Evolutionary conservation across 768 basidiomycete genomes (phyloP), one percentile per base, ranked within the genome.

Genomic region (Phaeotremella skinneri): DNA sequence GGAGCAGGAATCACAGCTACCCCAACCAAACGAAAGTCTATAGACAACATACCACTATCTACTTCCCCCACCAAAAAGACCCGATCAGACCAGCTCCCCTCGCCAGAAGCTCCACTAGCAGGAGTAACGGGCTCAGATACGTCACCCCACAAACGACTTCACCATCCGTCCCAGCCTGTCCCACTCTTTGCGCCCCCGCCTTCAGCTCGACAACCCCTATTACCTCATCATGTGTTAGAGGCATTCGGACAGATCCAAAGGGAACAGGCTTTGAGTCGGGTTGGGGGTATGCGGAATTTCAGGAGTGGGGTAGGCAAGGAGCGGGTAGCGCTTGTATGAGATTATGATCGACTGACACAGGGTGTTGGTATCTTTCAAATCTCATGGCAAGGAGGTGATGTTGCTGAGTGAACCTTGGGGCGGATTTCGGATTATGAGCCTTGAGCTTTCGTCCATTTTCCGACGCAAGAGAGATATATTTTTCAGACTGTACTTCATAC

Each of bases 211-310:
- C 89, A 85, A 2, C 84, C 90, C 0, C 77, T 94, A 47, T 80
- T 84, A 25, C 87, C 91, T 0, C 86, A 90, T 57, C 91, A 94
- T 69, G 90, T 94, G 9, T 87, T 90, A 64, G 90, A 92, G 74
- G 92, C 91, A 0, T 94, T 92, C 73, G 80, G 89, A 2, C 80
- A 90, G 59, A 92, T 94, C 87, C 91, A 93, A 75, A 82, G 85
- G 4, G 87, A 91, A 61, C 89, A 89, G 85, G 81, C 85, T 2
- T 87, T 90, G 67, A 81, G 82, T 39, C 85, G 91, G 50, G 87
- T 86, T 23, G 89, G 89, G 1, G 91, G 91, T 0, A 88, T 92
- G 85, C 81, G 85, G 61, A 90, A 93, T 73, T 94, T 89, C 87
- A 82, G 90, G 52, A 90, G 90, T 3, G 91, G 91, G 0, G 80